A percentile compares a stretch with the other conserved stretches of the same genome.
Evolutionary conservation across 1,284 basidiomycete species (phyloP).

Genomic region (Trichosporon sp.): DNA sequence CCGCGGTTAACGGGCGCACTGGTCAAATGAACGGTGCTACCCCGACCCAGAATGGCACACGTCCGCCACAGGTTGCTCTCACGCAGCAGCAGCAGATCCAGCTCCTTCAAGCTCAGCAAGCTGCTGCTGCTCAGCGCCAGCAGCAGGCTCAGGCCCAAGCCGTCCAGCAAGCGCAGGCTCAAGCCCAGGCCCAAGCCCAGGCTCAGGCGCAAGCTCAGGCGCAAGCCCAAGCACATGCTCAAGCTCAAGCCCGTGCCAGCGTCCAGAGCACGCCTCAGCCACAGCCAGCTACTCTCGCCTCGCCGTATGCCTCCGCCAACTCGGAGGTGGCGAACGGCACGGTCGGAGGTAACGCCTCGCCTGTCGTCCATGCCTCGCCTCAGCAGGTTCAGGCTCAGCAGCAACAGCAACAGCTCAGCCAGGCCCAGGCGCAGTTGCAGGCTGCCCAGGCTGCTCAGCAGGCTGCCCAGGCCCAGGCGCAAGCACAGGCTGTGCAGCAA

Average conservation of each 20-base stretch:
- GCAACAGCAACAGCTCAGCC: constrained; percentile 3
- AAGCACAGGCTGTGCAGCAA: constrained; percentile 12
- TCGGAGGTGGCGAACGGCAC: constrained; percentile 1
- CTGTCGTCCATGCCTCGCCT: not conserved
- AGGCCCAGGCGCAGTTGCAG: constrained; percentile 10
- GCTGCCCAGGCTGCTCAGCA: constrained; percentile 6
- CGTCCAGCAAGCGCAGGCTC: constrained; percentile 16
- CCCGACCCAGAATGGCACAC: constrained; percentile 12
- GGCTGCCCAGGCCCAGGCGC: constrained; percentile 16
- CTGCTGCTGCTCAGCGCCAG: constrained; percentile 26
- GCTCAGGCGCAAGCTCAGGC: constrained; percentile 18
- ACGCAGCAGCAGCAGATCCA: constrained; percentile 34
- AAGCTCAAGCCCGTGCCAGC: constrained; percentile 6
- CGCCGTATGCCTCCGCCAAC: not conserved
- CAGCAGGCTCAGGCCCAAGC: constrained; percentile 25
- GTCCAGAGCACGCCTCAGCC: not conserved
- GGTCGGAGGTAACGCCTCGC: not conserved
- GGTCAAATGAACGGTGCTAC: constrained; percentile 8
- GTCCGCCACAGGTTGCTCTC: not conserved
- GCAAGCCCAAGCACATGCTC: constrained; percentile 11
- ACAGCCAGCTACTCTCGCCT: not conserved
- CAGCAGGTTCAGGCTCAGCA: constrained; percentile 14
- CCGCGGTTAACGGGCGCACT: constrained; percentile 28
- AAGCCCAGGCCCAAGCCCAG: constrained; percentile 21
- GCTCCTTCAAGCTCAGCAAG: constrained; percentile 40